A percentile compares a stretch with the other conserved stretches of the same genome.
Conservation (phyloP, 2,329 filamentous ascomycete genomes). For the Calonectria honghensis region DNA sequence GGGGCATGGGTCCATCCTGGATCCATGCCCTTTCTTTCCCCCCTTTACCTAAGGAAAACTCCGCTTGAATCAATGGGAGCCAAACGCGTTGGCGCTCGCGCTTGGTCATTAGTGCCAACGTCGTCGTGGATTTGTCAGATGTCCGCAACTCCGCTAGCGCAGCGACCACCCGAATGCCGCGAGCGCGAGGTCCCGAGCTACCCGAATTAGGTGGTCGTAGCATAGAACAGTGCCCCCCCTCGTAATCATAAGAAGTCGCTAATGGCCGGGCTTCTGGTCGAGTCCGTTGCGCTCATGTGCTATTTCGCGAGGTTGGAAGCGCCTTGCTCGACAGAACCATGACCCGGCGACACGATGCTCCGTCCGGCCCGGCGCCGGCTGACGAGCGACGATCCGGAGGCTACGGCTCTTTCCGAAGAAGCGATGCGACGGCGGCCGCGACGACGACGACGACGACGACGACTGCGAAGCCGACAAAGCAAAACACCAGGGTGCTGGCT, state of each 20-base stretch:
- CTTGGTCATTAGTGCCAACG: constrained; percentile 2
- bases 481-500: constrained; percentile 60
- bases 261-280: not conserved
- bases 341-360: not conserved
- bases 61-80: not conserved
- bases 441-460: not conserved
- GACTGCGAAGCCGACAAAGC: constrained; percentile 42
- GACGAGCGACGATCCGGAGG: constrained; percentile 7
- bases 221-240: not conserved
- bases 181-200: constrained; percentile 16
- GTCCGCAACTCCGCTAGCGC: constrained; percentile 22
- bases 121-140: constrained; percentile 23
- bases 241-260: not conserved
- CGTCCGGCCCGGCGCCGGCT: not conserved
- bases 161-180: constrained; percentile 1
- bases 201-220: not conserved
- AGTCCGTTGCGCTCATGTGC: not conserved
- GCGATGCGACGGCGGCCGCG: constrained; percentile 35
- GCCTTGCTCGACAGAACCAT: not conserved
- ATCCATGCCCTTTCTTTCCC: not conserved
- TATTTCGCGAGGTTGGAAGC: not conserved
- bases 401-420: constrained; percentile 4
- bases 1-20: constrained; percentile 3
- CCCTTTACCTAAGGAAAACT: constrained; percentile 1
- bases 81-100: not conserved